phyloP scores from a whole-genome alignment of 2,329 filamentous ascomycete genomes.

The Pseudocercospora pini-densiflorae region DNA sequence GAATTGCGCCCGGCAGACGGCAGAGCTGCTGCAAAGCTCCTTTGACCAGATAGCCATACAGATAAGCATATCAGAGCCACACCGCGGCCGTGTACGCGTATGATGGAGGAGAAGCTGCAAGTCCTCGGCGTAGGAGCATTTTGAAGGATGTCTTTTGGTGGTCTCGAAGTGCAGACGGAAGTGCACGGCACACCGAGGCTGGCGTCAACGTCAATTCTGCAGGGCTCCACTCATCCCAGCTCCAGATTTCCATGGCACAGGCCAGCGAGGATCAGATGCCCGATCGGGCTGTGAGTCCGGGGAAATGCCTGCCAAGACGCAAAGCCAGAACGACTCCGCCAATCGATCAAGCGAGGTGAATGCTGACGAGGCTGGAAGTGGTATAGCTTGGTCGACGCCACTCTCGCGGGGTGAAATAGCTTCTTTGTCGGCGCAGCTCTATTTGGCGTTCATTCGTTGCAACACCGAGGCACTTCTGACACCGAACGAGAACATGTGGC shows the following conservation, averaged over 20 bases:
- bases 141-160: background rate
- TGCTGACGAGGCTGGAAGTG: conserved; percentile 2
- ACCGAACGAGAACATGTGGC: background rate
- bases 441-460: conserved; percentile 3
- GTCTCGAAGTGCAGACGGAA: background rate
- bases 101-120: background rate
- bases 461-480: conserved; percentile 7
- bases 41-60: background rate
- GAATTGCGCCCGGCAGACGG: no score
- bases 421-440: background rate
- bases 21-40: background rate
- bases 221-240: conserved; percentile 50
- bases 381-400: conserved; percentile 4
- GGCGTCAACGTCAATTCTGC: background rate
- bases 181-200: background rate
- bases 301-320: background rate
- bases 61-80: background rate
- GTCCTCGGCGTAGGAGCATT: background rate
- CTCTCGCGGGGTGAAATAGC: conserved; percentile 6
- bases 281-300: conserved; percentile 8
- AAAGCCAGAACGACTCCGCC: conserved; percentile 8
- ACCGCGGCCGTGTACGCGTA: background rate
- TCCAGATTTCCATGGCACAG: conserved; percentile 67
- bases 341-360: conserved; percentile 1
- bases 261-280: conserved; percentile 3